Evolutionary conservation across 73 alveolate species (phyloP), one percentile per base, ranked within the genome.

Genomic region (Effrenium voratum): DNA sequence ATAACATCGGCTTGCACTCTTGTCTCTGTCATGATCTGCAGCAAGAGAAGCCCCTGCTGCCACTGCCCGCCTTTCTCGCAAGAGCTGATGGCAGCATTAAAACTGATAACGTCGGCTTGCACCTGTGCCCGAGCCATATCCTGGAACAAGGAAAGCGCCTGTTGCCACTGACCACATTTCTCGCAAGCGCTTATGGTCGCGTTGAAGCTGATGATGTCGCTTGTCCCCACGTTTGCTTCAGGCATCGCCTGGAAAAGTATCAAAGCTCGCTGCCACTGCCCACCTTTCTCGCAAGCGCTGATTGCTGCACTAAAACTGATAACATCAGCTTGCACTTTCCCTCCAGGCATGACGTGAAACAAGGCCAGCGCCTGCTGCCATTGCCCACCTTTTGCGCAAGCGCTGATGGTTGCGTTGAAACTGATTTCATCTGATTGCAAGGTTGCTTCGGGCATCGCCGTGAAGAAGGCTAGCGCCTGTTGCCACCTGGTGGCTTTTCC

Each of bases 1-100:
- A 66, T 32, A 41, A 30, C 10, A 41, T 66, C n/a, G 79, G 28
- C 1, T 24, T 24, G 36, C 79, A 66, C 0, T 0, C 44, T 10
- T 16, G 0, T 0, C 0, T 12, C 43, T 13, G 15, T 16, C 79
- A 28, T 28, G 30, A 30, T 19, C 36, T 0, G 10, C 24, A 66
- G 79, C 30, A 66, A 24, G 44, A 30, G 79, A 36, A 22, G 79
- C 36, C 44, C 79, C 40, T 30, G 26, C 79, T 66, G 79, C 79
- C 79, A 66, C 41, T 66, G 79, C 79, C 26, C 44, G 24, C 79
- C 79, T 41, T 66, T 66, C 19, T 66, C 79, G n/a, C 79, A 66
- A 1, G 79, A 36, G 36, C 79, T 66, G 30, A 66, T 66, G 10
- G 82, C 82, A 0, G 82, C 49, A 36, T 36, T 36, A 46, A n/a